These are phyloP conservation scores for Vigna nakashimae DNA, from an alignment of 306 rosid species.

Conservation along the genomic window DNA sequence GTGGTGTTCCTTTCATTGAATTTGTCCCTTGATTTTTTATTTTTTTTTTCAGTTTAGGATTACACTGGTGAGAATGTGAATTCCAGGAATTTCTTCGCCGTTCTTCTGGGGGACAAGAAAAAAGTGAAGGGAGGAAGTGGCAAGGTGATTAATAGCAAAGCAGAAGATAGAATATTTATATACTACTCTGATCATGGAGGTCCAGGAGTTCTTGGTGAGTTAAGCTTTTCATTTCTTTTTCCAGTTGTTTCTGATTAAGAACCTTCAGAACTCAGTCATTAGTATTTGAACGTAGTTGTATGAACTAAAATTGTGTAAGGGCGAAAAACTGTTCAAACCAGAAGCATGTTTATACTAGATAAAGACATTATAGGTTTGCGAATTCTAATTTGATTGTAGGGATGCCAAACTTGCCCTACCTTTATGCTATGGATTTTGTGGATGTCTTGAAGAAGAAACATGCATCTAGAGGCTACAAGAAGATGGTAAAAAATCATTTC, in stretches of 20 bases:
- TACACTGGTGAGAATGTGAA: constrained; percentile 79
- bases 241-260: neutral
- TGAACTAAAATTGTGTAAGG: neutral
- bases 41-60: constrained; percentile 56
- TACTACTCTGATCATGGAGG: constrained; percentile 96
- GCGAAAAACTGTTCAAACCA: neutral
- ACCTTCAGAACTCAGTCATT: neutral
- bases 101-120: constrained; percentile 79
- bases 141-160: constrained; percentile 79
- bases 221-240: neutral
- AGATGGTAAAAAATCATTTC: constrained; percentile 66
- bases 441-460: constrained; percentile 84
- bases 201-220: constrained; percentile 92
- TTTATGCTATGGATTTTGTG: constrained; percentile 85
- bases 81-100: constrained; percentile 72
- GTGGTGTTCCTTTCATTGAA: neutral
- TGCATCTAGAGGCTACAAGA: constrained; percentile 67
- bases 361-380: neutral
- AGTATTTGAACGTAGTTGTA: neutral
- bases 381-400: constrained; percentile 56
- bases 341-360: neutral
- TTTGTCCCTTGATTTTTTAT: neutral
- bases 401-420: constrained; percentile 83
- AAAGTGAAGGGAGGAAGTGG: constrained; percentile 91
- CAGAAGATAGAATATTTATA: constrained; percentile 79